Evolutionary conservation across 116 monocot species (phyloP).

Genomic region (Iris pallida): DNA sequence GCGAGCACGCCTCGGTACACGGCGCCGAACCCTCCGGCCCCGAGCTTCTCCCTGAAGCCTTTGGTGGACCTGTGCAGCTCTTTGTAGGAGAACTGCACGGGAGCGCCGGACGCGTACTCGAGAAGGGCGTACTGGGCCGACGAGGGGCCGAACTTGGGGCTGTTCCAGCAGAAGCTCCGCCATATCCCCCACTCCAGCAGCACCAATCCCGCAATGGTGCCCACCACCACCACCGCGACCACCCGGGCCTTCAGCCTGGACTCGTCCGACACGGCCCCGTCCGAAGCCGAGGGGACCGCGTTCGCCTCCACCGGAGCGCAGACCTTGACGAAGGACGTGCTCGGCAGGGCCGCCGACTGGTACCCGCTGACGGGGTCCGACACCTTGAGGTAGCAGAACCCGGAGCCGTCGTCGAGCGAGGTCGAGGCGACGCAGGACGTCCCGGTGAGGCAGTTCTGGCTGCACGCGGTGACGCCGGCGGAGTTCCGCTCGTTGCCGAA

Average conservation of each 20-base stretch:
- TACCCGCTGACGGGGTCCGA: conserved; percentile 24
- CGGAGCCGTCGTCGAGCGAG: conserved; percentile 30
- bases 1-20: conserved; percentile 63
- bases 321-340: conserved; percentile 36
- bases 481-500: conserved; percentile 23
- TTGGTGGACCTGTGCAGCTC: conserved; percentile 65
- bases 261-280: neutral
- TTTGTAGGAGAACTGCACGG: conserved; percentile 70
- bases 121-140: conserved; percentile 59
- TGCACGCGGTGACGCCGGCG: conserved; percentile 27
- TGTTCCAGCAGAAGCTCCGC: conserved; percentile 58
- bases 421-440: conserved; percentile 26
- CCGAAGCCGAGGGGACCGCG: neutral
- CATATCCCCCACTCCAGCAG: conserved; percentile 43
- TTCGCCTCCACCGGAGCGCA: conserved; percentile 5
- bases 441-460: conserved; percentile 25
- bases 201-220: conserved; percentile 34
- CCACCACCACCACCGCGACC: conserved; percentile 29
- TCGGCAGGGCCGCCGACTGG: conserved; percentile 23
- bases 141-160: conserved; percentile 42
- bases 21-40: conserved; percentile 80
- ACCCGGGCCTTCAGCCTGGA: conserved; percentile 37
- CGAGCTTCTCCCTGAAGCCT: conserved; percentile 73
- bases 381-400: conserved; percentile 31
- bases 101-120: conserved; percentile 80